A percentile compares a stretch with the other conserved stretches of the same genome.
Evolutionary conservation across 2,329 filamentous ascomycete genomes (phyloP).

Genomic region (Zymoseptoria pseudotritici): DNA sequence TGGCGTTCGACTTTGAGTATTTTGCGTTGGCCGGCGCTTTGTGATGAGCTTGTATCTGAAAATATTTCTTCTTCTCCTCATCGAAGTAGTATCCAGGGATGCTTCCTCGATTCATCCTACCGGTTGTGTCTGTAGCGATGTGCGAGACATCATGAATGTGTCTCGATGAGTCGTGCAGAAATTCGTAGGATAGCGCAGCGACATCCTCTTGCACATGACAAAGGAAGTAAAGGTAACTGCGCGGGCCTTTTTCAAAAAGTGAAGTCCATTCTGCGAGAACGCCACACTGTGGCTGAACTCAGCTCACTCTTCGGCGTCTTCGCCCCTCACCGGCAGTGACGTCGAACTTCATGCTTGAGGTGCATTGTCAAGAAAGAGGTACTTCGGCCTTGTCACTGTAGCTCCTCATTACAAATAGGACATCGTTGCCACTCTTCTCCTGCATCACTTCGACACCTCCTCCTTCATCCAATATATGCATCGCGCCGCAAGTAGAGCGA

Average conservation of each 20-base stretch:
- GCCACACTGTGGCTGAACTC: neutral
- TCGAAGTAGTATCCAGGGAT: slow-evolving; percentile 46
- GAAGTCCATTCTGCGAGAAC: neutral
- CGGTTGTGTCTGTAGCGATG: neutral
- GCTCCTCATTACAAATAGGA: neutral
- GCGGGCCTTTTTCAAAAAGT: neutral
- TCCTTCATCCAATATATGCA: slow-evolving; percentile 11
- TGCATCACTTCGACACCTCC: neutral
- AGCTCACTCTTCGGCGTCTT: neutral
- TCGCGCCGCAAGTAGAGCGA: slow-evolving; percentile 9
- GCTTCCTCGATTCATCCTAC: slow-evolving; percentile 33
- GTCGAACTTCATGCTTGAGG: neutral
- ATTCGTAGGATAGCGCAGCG: neutral
- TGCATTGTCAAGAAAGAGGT: neutral
- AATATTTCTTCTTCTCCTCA: slow-evolving; percentile 43
- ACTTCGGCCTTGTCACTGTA: neutral
- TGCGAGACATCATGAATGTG: neutral
- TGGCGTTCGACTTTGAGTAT: slow-evolving; percentile 37
- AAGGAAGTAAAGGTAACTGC: neutral
- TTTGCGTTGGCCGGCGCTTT: slow-evolving; percentile 29
- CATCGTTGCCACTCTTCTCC: neutral
- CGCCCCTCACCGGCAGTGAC: neutral
- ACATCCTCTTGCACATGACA: neutral
- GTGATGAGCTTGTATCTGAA: slow-evolving; percentile 38
- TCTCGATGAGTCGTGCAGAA: neutral